Evolutionary conservation across 805 yeast species (phyloP), one percentile per base, ranked within the genome.

Genomic region (Teunomyces tritomae): DNA sequence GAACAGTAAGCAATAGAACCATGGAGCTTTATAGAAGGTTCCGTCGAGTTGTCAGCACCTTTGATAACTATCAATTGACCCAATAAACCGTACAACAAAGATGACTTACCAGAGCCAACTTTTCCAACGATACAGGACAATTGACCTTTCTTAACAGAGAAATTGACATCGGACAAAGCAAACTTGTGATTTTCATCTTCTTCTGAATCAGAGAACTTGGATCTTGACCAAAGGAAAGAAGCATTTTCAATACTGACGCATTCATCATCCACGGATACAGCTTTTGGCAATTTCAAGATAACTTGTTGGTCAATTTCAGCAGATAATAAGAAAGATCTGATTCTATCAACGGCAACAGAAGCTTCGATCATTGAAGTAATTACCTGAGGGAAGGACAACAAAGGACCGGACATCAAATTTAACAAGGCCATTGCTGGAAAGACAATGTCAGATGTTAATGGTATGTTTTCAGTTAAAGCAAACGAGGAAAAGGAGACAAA

Each of bases 351-450:
- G 0, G 89, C 78, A 28, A 85, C 84, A 2, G 74, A 70, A 0
- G 82, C 77, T 57, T 84, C 89, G 46, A 83, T 75, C 47, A 82
- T 57, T 3, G 80, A 70, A 4, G 81, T 82, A 34, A 84, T 74
- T 28, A 80, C 67, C 1, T 74, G 65, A 0, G 91, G 91, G 43
- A 85, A 73, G 8, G 77, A 76, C 57, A 74, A 73, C 28, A 85
- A 77, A 7, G 88, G 87, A 36, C 72, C 79, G 4, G 83, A 74
- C 36, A 85, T 60, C 49, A 84, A 63, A 26, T 54, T 54, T 27
- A 63, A 56, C 32, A 63, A 53, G 6, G 65, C 54, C 48, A 63
- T 55, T 0, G 67, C 64, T 4, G 67, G 67, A 48, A 63, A 63
- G 3, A 62, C 56, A 28, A 63, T 61, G 8, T 62, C 58, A 0